A percentile compares a stretch with the other conserved stretches of the same genome.
phyloP scores from a whole-genome alignment of 2,329 filamentous ascomycete genomes.

The Pseudocercospora fijiensis region DNA sequence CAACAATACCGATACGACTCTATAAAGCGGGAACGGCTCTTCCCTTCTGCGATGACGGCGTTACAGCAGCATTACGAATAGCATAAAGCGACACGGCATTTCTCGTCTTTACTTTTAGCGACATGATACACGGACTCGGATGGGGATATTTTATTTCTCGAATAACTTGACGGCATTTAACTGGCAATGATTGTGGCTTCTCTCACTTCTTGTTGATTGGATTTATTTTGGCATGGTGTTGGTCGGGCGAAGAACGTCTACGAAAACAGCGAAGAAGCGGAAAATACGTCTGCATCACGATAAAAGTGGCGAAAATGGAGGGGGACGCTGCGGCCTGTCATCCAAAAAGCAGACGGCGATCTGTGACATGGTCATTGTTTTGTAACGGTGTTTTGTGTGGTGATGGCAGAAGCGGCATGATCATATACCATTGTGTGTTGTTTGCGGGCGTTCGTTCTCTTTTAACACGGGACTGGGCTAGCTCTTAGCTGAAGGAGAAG shows the following conservation, averaged over 20 bases:
- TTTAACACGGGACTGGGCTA: constrained; percentile 1
- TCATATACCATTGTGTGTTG: constrained; percentile 11
- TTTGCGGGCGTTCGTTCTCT: constrained; percentile 1
- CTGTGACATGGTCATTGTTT: constrained; percentile 9
- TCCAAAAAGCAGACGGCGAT: constrained; percentile 5
- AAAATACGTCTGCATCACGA: constrained; percentile 1
- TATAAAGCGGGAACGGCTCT: constrained; percentile 23
- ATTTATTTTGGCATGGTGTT: constrained; percentile 7
- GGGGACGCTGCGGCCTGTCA: background rate
- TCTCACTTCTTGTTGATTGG: constrained; percentile 8
- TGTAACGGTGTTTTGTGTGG: constrained; percentile 9
- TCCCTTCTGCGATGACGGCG: constrained; percentile 26
- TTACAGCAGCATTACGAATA: constrained; percentile 31
- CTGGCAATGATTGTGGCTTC: constrained; percentile 9
- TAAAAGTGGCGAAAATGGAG: background rate
- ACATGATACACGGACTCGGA: constrained; percentile 17
- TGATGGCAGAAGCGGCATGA: constrained; percentile 11
- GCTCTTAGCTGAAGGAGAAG: background rate
- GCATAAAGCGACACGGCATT: constrained; percentile 25
- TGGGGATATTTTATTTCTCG: background rate
- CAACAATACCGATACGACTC: constrained; percentile 21
- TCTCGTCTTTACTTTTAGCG: constrained; percentile 17
- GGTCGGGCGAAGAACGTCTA: constrained; percentile 1
- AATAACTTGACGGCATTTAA: constrained; percentile 5
- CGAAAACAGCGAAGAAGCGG: constrained; percentile 5